These are phyloP conservation scores for Sugiyamaella paludigena DNA, from an alignment of 1,139 yeast species.

Conservation along the genomic window DNA sequence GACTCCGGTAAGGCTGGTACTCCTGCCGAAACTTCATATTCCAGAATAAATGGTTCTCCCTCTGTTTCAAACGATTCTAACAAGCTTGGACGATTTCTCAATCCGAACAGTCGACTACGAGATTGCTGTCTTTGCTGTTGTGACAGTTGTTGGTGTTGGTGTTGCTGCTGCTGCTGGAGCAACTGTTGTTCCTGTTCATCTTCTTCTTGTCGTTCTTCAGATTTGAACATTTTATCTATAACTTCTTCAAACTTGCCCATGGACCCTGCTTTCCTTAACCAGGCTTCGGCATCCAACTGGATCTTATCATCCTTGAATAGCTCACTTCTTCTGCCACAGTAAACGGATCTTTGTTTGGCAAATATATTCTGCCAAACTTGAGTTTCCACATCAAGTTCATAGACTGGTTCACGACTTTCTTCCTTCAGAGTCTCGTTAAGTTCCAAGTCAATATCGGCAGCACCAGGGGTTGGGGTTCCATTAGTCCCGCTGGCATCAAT, in stretches of 20 bases:
- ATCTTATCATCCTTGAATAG: constrained; percentile 59
- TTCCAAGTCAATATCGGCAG: constrained; percentile 21
- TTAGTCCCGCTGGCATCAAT: constrained; percentile 12
- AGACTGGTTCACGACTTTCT: constrained; percentile 47
- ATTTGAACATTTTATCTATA: constrained; percentile 19
- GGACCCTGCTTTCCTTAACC: constrained; percentile 35
- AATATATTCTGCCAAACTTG: constrained; percentile 81
- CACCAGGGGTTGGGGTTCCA: constrained; percentile 21
- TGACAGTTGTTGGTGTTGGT: no score
- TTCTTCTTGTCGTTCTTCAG: constrained; percentile 17
- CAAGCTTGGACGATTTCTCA: constrained; percentile 25
- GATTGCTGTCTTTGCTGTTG: not conserved
- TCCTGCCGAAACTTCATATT: constrained; percentile 81
- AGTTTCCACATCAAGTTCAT: constrained; percentile 60
- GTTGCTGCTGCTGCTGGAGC: no score
- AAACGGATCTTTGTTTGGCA: constrained; percentile 73
- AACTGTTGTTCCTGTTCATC: constrained; percentile 9
- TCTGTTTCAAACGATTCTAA: constrained; percentile 49
- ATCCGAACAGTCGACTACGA: constrained; percentile 11
- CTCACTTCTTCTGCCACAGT: constrained; percentile 66
- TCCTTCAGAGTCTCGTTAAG: constrained; percentile 23
- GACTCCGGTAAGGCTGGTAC: constrained; percentile 60
- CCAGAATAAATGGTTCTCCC: constrained; percentile 70
- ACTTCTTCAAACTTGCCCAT: constrained; percentile 37
- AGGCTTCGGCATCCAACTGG: constrained; percentile 66